Evolutionary conservation across 768 basidiomycete genomes (phyloP).

Genomic region (Arthromyces matolae): DNA sequence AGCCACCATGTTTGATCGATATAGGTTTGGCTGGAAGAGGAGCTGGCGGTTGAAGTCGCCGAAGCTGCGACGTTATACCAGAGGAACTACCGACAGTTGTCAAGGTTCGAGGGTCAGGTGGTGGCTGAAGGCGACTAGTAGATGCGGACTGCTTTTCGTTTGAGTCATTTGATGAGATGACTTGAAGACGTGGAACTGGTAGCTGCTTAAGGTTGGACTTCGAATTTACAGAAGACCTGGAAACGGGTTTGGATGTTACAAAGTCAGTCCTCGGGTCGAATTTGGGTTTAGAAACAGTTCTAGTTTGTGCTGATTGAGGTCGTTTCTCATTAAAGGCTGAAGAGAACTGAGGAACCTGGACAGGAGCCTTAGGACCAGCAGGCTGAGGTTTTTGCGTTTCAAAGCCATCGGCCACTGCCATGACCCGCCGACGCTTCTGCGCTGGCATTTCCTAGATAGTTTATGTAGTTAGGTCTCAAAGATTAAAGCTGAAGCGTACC

Average conservation of each 20-base stretch:
- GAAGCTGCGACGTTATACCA: background rate
- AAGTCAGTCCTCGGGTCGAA: conserved; percentile 2
- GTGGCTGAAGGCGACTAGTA: conserved; percentile 4
- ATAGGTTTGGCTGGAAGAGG: conserved; percentile 11
- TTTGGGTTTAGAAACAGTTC: conserved; percentile 6
- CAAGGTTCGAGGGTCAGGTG: conserved; percentile 9
- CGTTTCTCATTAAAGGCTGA: conserved; percentile 13
- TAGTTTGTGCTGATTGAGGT: background rate
- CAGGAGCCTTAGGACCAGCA: conserved; percentile 7
- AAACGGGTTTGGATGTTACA: conserved; percentile 3
- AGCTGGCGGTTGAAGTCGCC: conserved; percentile 8
- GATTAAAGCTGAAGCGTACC: conserved; percentile 1
- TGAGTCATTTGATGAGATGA: background rate
- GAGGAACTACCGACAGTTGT: conserved; percentile 3
- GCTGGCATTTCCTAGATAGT: conserved; percentile 9
- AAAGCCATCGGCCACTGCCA: conserved; percentile 18
- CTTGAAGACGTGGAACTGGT: conserved; percentile 8
- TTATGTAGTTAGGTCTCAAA: background rate
- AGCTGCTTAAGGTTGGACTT: conserved; percentile 14
- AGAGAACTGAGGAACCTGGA: conserved; percentile 14
- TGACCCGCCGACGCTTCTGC: conserved; percentile 17
- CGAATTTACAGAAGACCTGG: background rate
- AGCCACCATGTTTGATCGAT: conserved; percentile 13
- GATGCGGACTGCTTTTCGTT: conserved; percentile 1
- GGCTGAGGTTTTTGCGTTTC: conserved; percentile 8